A percentile compares a stretch with the other conserved stretches of the same genome.
These are phyloP conservation scores for Simplicillium aogashimaense DNA, from an alignment of 2,329 filamentous ascomycete genomes.

Conservation along the genomic window DNA sequence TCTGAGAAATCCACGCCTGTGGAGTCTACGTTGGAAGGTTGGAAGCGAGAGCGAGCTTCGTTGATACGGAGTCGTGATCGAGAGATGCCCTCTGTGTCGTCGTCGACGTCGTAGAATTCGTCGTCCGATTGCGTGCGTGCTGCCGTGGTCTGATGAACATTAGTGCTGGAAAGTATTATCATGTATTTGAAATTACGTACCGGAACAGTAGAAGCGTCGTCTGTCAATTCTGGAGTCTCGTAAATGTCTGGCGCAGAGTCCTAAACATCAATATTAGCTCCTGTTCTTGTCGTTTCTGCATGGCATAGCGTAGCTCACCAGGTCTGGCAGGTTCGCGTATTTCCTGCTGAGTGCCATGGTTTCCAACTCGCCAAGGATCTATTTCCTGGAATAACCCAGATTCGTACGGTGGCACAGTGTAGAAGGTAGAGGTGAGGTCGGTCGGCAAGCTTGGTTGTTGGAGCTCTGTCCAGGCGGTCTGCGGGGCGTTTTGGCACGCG, in stretches of 20 bases:
- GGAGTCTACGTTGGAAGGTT: conserved; percentile 65
- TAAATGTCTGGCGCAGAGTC: conserved; percentile 92
- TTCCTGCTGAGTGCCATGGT: conserved; percentile 68
- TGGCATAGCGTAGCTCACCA: conserved; percentile 39
- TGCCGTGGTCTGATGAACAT: conserved; percentile 38
- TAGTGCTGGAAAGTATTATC: conserved; percentile 6
- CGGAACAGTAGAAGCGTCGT: conserved; percentile 77
- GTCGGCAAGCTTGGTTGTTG: background rate
- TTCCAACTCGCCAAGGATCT: too few species aligned
- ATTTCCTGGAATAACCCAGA: too few species aligned
- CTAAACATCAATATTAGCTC: conserved; percentile 31
- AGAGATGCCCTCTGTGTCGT: conserved; percentile 60
- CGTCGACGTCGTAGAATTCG: conserved; percentile 53
- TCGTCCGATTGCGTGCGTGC: conserved; percentile 49
- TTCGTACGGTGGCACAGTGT: too few species aligned
- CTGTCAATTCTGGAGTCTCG: conserved; percentile 87
- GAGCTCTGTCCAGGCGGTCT: conserved; percentile 2
- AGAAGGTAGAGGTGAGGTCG: conserved; percentile 1
- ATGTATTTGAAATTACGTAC: conserved; percentile 36
- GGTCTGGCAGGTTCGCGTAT: conserved; percentile 70
- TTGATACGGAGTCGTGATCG: conserved; percentile 66
- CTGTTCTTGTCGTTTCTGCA: too few species aligned
- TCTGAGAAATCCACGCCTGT: conserved; percentile 81
- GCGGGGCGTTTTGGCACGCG: background rate
- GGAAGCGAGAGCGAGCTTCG: conserved; percentile 72